Percentiles rank a stretch among this genome's conserved stretches.
These are phyloP conservation scores for Aspergillus puulaauensis DNA, from an alignment of 2,329 filamentous ascomycete species.

Conservation along the genomic window DNA sequence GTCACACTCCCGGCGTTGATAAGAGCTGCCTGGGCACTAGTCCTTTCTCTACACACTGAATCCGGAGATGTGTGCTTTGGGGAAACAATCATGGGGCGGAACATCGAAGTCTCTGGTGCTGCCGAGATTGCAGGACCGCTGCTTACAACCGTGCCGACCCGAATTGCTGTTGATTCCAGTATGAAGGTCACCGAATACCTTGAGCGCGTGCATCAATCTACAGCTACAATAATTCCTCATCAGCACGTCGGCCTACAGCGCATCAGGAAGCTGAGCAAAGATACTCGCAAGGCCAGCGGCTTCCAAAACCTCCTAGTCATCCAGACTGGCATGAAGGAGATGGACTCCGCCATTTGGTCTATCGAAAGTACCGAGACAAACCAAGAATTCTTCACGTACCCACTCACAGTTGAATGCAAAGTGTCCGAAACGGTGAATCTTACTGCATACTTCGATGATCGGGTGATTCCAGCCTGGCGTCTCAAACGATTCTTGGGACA, in stretches of 20 bases:
- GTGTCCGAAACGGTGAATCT: slow-evolving; percentile 55
- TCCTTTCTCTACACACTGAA: slow-evolving; percentile 50
- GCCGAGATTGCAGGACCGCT: slow-evolving; percentile 49
- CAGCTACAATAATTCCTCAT: slow-evolving; percentile 59
- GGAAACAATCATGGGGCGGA: slow-evolving; percentile 54
- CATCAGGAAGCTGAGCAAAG: slow-evolving; percentile 54
- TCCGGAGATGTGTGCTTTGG: slow-evolving; percentile 54
- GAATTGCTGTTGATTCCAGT: slow-evolving; percentile 39
- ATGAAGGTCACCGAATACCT: slow-evolving; percentile 51
- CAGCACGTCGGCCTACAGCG: slow-evolving; percentile 60
- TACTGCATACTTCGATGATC: slow-evolving; percentile 66
- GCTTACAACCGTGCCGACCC: slow-evolving; percentile 37
- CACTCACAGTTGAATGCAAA: slow-evolving; percentile 66
- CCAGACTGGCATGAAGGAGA: slow-evolving; percentile 28
- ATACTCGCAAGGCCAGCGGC: slow-evolving; percentile 39
- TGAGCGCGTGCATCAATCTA: slow-evolving; percentile 56
- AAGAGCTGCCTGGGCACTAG: slow-evolving; percentile 54
- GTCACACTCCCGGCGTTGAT: slow-evolving; percentile 46
- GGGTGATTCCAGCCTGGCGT: slow-evolving; percentile 54
- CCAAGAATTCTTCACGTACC: slow-evolving; percentile 58
- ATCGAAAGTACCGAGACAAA: slow-evolving; percentile 38
- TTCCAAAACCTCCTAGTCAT: slow-evolving; percentile 51
- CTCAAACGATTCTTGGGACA: slow-evolving; percentile 58
- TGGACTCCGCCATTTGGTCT: slow-evolving; percentile 29
- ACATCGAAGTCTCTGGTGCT: slow-evolving; percentile 51